Evolutionary conservation across 306 rosid species (phyloP).

Genomic region (Malus orientalis): DNA sequence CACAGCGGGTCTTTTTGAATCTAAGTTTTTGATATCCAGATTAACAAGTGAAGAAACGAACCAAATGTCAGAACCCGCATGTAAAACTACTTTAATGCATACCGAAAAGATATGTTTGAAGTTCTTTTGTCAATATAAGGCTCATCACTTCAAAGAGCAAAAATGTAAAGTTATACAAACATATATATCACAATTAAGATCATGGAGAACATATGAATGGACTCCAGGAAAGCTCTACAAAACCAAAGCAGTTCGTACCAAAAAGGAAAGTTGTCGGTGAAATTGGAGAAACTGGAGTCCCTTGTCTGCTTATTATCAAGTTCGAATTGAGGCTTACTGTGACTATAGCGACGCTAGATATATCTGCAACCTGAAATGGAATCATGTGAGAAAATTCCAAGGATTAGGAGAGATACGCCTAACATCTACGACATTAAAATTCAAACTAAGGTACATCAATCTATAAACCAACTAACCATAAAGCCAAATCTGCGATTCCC

Average conservation of each 20-base stretch:
- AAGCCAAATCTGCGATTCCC: conserved; percentile 76
- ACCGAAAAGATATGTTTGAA: neutral
- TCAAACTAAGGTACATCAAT: neutral
- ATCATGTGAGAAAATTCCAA: neutral
- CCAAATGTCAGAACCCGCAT: neutral
- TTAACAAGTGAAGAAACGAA: neutral
- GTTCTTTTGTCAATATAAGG: neutral
- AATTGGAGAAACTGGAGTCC: conserved; percentile 66
- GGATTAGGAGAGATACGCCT: conserved; percentile 18
- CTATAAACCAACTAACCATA: conserved; percentile 44
- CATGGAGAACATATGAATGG: too few relatives aligned
- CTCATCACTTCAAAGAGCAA: too few relatives aligned
- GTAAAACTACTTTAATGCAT: neutral
- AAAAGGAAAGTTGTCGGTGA: conserved; percentile 68
- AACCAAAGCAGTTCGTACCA: conserved; percentile 34
- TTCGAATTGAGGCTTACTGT: conserved; percentile 50
- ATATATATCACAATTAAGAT: too few relatives aligned
- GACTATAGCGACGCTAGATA: conserved; percentile 49
- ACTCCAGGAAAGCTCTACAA: too few relatives aligned
- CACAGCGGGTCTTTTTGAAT: conserved; percentile 66
- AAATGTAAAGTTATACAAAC: too few relatives aligned
- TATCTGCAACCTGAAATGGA: conserved; percentile 49
- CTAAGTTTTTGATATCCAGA: conserved; percentile 32
- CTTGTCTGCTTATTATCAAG: conserved; percentile 61
- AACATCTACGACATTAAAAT: conserved; percentile 4